Conservation (phyloP, 108 stramenopile genomes). For the Cyclotella baltica region DNA sequence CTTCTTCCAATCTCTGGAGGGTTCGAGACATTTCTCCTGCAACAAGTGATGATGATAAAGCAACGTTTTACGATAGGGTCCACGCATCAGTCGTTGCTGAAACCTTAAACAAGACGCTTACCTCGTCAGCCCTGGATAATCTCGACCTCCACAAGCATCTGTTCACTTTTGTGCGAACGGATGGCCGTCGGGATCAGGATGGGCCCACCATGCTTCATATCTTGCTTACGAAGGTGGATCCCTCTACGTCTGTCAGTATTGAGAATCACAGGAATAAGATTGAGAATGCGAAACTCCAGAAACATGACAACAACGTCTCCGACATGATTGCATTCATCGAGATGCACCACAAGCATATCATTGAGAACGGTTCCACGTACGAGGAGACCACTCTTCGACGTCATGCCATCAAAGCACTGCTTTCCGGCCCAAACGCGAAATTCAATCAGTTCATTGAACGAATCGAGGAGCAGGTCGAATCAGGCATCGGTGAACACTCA, state of each 20-base stretch:
- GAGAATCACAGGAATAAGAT: neutral
- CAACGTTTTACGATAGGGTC: neutral
- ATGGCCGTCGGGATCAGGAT: neutral
- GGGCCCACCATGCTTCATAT: neutral
- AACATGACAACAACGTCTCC: slow-evolving; percentile 12
- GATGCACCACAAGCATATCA: neutral
- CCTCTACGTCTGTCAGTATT: slow-evolving; percentile 8
- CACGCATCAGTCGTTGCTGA: neutral
- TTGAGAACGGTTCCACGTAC: neutral
- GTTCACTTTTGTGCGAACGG: neutral
- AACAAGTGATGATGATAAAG: neutral
- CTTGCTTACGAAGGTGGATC: neutral
- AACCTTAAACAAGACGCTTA: neutral
- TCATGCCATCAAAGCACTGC: neutral
- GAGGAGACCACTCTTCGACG: neutral
- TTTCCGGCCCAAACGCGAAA: slow-evolving; percentile 9
- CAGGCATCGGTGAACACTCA: neutral
- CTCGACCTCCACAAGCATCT: neutral
- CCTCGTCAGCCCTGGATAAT: neutral
- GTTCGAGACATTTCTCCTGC: slow-evolving; percentile 1
- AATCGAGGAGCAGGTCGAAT: neutral
- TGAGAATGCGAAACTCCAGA: slow-evolving; percentile 2
- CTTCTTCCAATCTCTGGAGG: neutral
- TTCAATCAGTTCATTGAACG: slow-evolving; percentile 14
- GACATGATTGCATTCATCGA: neutral